Evolutionary conservation across 768 basidiomycete genomes (phyloP).

Genomic region (Amanita jacksonii): DNA sequence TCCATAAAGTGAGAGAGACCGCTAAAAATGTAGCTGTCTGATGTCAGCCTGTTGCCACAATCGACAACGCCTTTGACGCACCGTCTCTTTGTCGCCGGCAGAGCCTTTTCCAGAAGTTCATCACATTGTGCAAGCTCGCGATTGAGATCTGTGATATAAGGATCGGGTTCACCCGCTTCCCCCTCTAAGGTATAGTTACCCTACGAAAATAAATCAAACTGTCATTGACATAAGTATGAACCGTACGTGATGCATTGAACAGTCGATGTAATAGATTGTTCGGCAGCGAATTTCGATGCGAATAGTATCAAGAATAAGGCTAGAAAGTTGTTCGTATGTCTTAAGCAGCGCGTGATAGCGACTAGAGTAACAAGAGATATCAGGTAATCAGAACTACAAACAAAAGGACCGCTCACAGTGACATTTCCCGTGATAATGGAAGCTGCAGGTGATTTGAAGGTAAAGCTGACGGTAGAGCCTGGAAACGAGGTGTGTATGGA

Average conservation of each 20-base stretch:
- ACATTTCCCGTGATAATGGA: slow-evolving; percentile 83
- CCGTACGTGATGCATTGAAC: slow-evolving; percentile 66
- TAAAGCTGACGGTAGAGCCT: slow-evolving; percentile 27
- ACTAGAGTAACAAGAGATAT: slow-evolving; percentile 31
- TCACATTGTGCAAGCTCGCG: slow-evolving; percentile 69
- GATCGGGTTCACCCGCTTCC: slow-evolving; percentile 87
- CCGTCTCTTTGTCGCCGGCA: slow-evolving; percentile 61
- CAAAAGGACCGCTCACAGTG: slow-evolving; percentile 47
- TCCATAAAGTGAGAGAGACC: slow-evolving; percentile 85
- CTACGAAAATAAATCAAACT: slow-evolving; percentile 28
- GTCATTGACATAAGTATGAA: slow-evolving; percentile 6
- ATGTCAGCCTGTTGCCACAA: background rate
- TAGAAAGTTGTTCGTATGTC: slow-evolving; percentile 85
- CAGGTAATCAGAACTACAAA: background rate
- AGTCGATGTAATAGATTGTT: slow-evolving; percentile 69
- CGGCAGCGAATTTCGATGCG: slow-evolving; percentile 84
- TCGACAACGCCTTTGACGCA: slow-evolving; percentile 26
- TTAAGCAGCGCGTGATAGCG: slow-evolving; percentile 86
- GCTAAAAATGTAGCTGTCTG: slow-evolving; percentile 70
- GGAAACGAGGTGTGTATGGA: slow-evolving; percentile 37
- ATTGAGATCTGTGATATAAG: slow-evolving; percentile 81
- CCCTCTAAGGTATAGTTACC: slow-evolving; percentile 77
- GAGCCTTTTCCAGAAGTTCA: slow-evolving; percentile 50
- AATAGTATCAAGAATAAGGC: slow-evolving; percentile 79
- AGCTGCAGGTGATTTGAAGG: slow-evolving; percentile 48